Percentiles rank a stretch among this genome's conserved stretches.
phyloP scores from a whole-genome alignment of 495 filamentous ascomycete genomes.

The Neurospora sp. region DNA sequence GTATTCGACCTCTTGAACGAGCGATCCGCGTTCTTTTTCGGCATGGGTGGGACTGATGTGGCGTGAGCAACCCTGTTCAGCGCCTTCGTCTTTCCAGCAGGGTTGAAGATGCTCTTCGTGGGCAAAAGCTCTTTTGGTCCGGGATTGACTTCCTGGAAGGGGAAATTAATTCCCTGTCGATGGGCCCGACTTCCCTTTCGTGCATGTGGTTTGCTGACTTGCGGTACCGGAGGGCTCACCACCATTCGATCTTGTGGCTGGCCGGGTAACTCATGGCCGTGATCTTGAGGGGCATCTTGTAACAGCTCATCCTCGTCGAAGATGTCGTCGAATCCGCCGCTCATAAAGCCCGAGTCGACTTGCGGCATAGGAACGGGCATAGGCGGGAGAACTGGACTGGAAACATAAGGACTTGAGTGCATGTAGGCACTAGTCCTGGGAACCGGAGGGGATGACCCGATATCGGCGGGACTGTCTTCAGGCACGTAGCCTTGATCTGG shows the following conservation, averaged over 20 bases:
- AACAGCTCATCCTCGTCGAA: slow-evolving; percentile 32
- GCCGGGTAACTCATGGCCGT: slow-evolving; percentile 9
- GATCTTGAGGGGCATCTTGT: slow-evolving; percentile 10
- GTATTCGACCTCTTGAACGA: slow-evolving; percentile 19
- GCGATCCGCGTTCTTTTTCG: slow-evolving; percentile 8
- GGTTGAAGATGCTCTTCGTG: slow-evolving; percentile 36
- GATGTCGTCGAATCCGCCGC: slow-evolving; percentile 53
- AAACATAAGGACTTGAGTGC: slow-evolving; percentile 45
- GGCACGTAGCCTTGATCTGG: slow-evolving; percentile 46
- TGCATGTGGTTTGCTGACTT: slow-evolving; percentile 4
- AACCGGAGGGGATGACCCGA: slow-evolving; percentile 73
- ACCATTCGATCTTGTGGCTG: slow-evolving; percentile 2
- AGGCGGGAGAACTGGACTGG: slow-evolving; percentile 64
- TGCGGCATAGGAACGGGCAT: slow-evolving; percentile 36
- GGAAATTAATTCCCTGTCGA: slow-evolving; percentile 18
- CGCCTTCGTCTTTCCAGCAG: slow-evolving; percentile 16
- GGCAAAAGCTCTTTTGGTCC: slow-evolving; percentile 35
- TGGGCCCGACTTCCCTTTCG: slow-evolving; percentile 6
- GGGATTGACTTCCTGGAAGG: slow-evolving; percentile 31
- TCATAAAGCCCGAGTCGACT: slow-evolving; percentile 75
- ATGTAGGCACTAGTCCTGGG: slow-evolving; percentile 40
- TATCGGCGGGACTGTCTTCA: slow-evolving; percentile 47
- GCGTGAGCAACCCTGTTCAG: slow-evolving; percentile 12
- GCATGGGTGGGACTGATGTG: slow-evolving; percentile 1
- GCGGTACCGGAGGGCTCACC: slow-evolving; percentile 3